Evolutionary conservation across 1,139 yeast genomes (phyloP), one percentile per base, ranked within the genome.

Genomic region (Magnusiomyces paraingens): DNA sequence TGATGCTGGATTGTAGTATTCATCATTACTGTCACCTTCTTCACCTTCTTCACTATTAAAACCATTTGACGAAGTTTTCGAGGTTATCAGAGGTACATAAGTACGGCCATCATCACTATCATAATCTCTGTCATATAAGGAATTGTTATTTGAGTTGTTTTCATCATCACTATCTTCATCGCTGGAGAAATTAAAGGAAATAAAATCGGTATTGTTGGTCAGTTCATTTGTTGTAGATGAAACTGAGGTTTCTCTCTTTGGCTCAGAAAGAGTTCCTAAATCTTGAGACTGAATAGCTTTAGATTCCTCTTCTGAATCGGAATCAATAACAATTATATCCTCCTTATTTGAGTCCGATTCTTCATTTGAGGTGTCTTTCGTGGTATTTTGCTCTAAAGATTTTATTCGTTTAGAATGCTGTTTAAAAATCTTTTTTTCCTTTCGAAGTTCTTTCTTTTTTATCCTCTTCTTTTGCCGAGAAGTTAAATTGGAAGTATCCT

Each of bases 141-240:
- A 21, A 51, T 48, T 46, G 21, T 32, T 26, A 47, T 49, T 36
- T 39, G 52, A 54, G 17, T 55, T 49, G 26, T 41, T 41, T 22
- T 45, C 56, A n/a, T 55, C 58, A 35, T 57, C 59, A 10, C 53
- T 60, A 11, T 52, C 43, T 44, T 51, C 58, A 20, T 52, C 55
- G 18, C 51, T 54, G 14, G 57, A 54, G 36, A 52, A 50, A 20
- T 50, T 50, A 52, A 55, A 55, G 36, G 52, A 52, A 44, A 55
- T 55, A 40, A 55, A 55, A 32, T 55, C 57, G 17, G 47, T 52
- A 22, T 52, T 52, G 12, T 38, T 45, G 14, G 50, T 21, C 12
- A 54, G 52, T 18, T 14, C 47, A 38, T 53, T 47, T 14, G 45
- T 8, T 11, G 14, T 12, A 14, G 32, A 35, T 35, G 35, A n/a